These are phyloP conservation scores for Imleria badia DNA, from an alignment of 768 basidiomycete genomes.

Conservation along the genomic window DNA sequence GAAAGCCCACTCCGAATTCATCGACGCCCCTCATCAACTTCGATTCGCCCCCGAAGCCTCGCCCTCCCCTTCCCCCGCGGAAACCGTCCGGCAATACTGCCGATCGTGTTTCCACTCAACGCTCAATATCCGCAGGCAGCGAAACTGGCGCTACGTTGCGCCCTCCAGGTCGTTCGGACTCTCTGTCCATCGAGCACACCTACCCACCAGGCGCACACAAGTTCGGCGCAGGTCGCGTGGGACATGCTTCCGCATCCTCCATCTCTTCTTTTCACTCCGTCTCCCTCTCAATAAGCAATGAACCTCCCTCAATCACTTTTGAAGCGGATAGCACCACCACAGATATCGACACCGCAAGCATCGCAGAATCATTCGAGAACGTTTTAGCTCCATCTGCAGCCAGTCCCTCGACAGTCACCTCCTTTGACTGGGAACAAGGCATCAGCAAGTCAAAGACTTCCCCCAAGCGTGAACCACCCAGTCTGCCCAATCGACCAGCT, in stretches of 20 bases:
- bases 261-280: conserved; percentile 84
- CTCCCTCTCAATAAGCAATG: conserved; percentile 54
- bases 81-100: conserved; percentile 55
- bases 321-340: conserved; percentile 39
- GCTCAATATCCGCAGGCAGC: conserved; percentile 12
- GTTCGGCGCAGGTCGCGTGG: conserved; percentile 34
- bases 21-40: conserved; percentile 54
- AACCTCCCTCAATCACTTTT: conserved; percentile 46
- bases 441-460: conserved; percentile 34
- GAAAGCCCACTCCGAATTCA: conserved; percentile 13
- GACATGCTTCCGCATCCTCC: conserved; percentile 65
- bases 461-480: conserved; percentile 39
- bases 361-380: conserved; percentile 74
- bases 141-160: conserved; percentile 19
- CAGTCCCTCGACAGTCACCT: conserved; percentile 51
- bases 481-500: conserved; percentile 47
- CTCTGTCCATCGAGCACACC: conserved; percentile 57
- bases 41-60: conserved; percentile 47
- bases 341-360: conserved; percentile 53
- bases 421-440: conserved; percentile 53
- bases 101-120: conserved; percentile 38
- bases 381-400: conserved; percentile 54
- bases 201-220: conserved; percentile 47
- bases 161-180: conserved; percentile 41
- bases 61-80: conserved; percentile 67